These are phyloP conservation scores for Leucocoprinus gongylophorus DNA, from an alignment of 1,284 basidiomycete species.

Conservation along the genomic window DNA sequence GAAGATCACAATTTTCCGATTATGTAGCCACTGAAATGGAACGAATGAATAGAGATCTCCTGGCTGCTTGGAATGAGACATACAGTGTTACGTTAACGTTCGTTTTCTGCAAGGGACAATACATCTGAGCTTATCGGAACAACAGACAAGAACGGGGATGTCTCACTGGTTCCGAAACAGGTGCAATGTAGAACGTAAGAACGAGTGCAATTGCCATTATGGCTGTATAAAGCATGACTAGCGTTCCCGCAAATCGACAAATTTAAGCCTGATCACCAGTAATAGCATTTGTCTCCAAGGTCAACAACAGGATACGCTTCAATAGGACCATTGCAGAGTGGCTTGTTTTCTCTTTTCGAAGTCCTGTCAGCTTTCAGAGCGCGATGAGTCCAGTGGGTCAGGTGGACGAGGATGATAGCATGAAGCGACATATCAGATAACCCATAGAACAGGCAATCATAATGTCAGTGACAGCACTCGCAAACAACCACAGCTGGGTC, in stretches of 20 bases:
- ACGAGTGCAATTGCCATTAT: neutral
- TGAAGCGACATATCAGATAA: neutral
- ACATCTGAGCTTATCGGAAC: too few species aligned
- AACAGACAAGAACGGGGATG: too few species aligned
- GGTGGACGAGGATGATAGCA: neutral
- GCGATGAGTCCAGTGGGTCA: neutral
- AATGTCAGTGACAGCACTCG: conserved; percentile 1
- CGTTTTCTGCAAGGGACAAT: too few species aligned
- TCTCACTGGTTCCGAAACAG: neutral
- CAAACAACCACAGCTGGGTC: conserved; percentile 2
- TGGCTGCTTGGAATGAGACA: too few species aligned
- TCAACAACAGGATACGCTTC: conserved; percentile 1
- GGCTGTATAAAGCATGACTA: neutral
- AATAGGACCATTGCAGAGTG: neutral
- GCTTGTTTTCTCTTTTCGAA: neutral
- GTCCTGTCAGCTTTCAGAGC: neutral
- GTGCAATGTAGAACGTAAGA: neutral
- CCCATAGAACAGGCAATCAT: conserved; percentile 2
- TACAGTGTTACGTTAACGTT: too few species aligned
- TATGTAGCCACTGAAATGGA: neutral
- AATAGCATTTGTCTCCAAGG: conserved; percentile 2
- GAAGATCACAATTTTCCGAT: conserved; percentile 5
- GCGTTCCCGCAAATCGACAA: too few species aligned
- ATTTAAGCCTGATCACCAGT: neutral
- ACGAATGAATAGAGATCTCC: too few species aligned